Conservation (phyloP, 2,329 filamentous ascomycete species). For the Fusarium tanahbumbuense region DNA sequence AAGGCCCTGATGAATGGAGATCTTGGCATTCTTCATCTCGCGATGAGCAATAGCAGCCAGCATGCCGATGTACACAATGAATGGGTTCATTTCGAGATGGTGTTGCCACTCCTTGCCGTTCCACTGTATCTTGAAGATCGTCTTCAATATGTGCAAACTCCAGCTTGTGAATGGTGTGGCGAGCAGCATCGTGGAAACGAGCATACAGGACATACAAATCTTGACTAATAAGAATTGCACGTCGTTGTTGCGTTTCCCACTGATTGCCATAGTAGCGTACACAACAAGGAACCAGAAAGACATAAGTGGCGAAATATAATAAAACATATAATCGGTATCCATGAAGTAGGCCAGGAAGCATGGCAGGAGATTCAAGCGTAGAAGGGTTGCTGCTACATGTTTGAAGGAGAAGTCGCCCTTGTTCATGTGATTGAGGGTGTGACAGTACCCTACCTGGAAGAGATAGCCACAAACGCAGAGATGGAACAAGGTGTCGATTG, state of each 20-base stretch:
- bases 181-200: slow-evolving; percentile 46
- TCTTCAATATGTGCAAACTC: slow-evolving; percentile 46
- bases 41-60: slow-evolving; percentile 49
- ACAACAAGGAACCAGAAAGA: slow-evolving; percentile 72
- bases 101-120: slow-evolving; percentile 61
- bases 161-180: slow-evolving; percentile 20
- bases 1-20: slow-evolving; percentile 14
- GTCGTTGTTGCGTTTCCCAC: slow-evolving; percentile 55
- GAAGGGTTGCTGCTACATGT: slow-evolving; percentile 62
- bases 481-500: slow-evolving; percentile 66
- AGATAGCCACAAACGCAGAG: slow-evolving; percentile 67
- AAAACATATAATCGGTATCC: slow-evolving; percentile 61
- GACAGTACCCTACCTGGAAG: slow-evolving; percentile 71
- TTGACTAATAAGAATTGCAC: slow-evolving; percentile 59
- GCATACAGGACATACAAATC: slow-evolving; percentile 55
- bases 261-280: slow-evolving; percentile 61
- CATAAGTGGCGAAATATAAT: slow-evolving; percentile 68
- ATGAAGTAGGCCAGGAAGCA: slow-evolving; percentile 65
- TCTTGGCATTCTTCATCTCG: slow-evolving; percentile 18
- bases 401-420: slow-evolving; percentile 66
- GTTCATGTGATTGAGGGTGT: slow-evolving; percentile 67
- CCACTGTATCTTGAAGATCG: slow-evolving; percentile 60
- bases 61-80: slow-evolving; percentile 68
- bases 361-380: slow-evolving; percentile 68
- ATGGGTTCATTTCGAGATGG: slow-evolving; percentile 63